Conservation (phyloP, 306 rosid genomes). For the Lathyrus oleraceus region DNA sequence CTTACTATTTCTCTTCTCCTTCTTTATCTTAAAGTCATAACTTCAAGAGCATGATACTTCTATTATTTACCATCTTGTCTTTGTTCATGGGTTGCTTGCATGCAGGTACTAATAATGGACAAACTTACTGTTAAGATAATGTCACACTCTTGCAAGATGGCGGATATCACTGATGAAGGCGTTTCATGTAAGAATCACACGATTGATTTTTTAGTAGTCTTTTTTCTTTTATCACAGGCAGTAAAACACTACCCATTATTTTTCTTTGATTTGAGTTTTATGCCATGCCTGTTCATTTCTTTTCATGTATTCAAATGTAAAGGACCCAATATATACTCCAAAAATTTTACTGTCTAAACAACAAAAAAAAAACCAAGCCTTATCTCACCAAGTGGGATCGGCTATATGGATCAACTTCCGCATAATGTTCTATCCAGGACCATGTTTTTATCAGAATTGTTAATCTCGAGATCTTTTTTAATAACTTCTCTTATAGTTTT, state of each 20-base stretch:
- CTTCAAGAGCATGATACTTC: slow-evolving; percentile 2
- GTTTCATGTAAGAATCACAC: slow-evolving; percentile 79
- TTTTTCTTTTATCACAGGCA: background rate
- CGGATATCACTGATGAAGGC: slow-evolving; percentile 94
- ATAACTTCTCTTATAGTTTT: too few relatives aligned
- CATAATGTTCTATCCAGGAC: too few relatives aligned
- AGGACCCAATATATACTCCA: slow-evolving; percentile 4
- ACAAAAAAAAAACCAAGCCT: too few relatives aligned
- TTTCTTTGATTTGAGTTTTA: slow-evolving; percentile 27
- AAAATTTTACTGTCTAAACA: background rate
- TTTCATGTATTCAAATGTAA: slow-evolving; percentile 25
- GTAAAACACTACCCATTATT: background rate
- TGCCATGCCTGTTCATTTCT: slow-evolving; percentile 34
- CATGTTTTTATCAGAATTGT: too few relatives aligned
- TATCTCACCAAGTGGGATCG: too few relatives aligned
- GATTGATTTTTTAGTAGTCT: background rate
- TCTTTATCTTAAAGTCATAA: slow-evolving; percentile 1
- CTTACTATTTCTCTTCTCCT: background rate
- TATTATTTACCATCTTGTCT: slow-evolving; percentile 21
- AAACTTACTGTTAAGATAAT: slow-evolving; percentile 88
- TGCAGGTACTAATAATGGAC: slow-evolving; percentile 95
- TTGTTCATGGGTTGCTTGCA: slow-evolving; percentile 33
- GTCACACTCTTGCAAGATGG: slow-evolving; percentile 98
- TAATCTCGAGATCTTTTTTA: too few relatives aligned
- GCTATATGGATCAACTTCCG: too few relatives aligned